These are phyloP conservation scores for Populus euphratica DNA, from an alignment of 345 rosid genomes.

Conservation along the genomic window DNA sequence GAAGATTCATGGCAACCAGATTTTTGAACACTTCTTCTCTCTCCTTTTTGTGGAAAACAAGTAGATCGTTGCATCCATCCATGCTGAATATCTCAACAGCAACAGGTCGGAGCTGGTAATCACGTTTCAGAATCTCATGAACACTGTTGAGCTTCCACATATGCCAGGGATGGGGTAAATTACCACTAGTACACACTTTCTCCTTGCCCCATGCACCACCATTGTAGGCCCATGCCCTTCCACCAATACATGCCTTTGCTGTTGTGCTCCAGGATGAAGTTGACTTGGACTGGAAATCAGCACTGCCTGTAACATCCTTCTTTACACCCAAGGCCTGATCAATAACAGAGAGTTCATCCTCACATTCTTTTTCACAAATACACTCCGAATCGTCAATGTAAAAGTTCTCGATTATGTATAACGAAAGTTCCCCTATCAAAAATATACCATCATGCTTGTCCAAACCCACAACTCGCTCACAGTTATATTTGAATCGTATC, in stretches of 20 bases:
- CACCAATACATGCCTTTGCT: conserved; percentile 67
- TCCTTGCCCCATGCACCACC: conserved; percentile 99
- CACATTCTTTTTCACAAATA: conserved; percentile 92
- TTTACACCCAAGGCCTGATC: conserved; percentile 99
- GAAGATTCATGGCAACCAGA: conserved; percentile 92
- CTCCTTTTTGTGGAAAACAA: conserved; percentile 95
- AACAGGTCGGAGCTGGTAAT: conserved; percentile 98
- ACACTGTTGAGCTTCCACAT: conserved; percentile 98
- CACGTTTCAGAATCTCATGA: conserved; percentile 96
- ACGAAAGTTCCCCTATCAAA: conserved; percentile 83
- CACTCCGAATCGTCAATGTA: conserved; percentile 75
- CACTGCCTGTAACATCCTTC: conserved; percentile 66
- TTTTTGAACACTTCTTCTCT: conserved; percentile 98
- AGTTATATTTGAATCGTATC: conserved; percentile 85
- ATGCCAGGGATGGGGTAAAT: conserved; percentile 88
- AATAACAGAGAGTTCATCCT: conserved; percentile 95
- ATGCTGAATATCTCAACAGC: conserved; percentile 97
- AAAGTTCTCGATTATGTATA: conserved; percentile 92
- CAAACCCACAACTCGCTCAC: conserved; percentile 94
- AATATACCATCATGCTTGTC: conserved; percentile 99
- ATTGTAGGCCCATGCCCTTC: conserved; percentile 97
- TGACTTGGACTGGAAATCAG: conserved; percentile 88
- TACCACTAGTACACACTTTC: conserved; percentile 66
- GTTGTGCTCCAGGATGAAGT: conserved; percentile 66
- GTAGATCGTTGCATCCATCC: conserved; percentile 98